Evolutionary conservation across 441 rosid species (phyloP), one percentile per base, ranked within the genome.

Genomic region (Populus hybrid): DNA sequence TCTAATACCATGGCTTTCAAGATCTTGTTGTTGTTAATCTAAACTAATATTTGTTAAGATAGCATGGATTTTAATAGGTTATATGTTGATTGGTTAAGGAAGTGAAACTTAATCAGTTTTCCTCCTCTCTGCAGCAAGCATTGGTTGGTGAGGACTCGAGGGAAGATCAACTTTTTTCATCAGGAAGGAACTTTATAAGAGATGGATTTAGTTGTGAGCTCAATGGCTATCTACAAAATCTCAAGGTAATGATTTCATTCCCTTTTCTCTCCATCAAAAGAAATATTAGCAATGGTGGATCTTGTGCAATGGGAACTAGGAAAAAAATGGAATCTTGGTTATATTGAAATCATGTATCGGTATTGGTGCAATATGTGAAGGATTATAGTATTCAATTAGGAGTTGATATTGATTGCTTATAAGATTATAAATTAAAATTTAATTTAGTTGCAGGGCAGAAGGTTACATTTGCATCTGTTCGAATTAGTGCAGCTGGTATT

Each of bases 121-220:
- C 35, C 28, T 23, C 11, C 36, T 70, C 50, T 75, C 69, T 83
- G 75, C 85, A 93, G 97, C 93, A 88, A 91, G 92, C 96, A 68
- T 87, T 93, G 88, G 97, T 93, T 70, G 97, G 97, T 75, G 94
- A 91, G 82, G 91, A 77, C 78, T 79, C 87, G 18, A 94, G 88
- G 66, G 96, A 93, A 78, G 96, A 90, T 82, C 95, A 90, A 83
- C 87, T 93, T 61, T 93, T 93, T 87, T 85, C 93, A 18, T 82
- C 88, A 11, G 95, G 73, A 81, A 82, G 83, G 78, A 82, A 84
- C 66, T 79, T 79, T 24, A 26, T 66, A 75, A 88, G 85, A 88
- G 92, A 96, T 81, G 84, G 91, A 79, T 69, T 80, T 71, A 82
- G 91, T 77, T 81, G 79, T 68, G 97, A 90, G 82, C 88, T 91